Conservation (phyloP, 345 rosid genomes). For the Excoecaria cochinchinensis region DNA sequence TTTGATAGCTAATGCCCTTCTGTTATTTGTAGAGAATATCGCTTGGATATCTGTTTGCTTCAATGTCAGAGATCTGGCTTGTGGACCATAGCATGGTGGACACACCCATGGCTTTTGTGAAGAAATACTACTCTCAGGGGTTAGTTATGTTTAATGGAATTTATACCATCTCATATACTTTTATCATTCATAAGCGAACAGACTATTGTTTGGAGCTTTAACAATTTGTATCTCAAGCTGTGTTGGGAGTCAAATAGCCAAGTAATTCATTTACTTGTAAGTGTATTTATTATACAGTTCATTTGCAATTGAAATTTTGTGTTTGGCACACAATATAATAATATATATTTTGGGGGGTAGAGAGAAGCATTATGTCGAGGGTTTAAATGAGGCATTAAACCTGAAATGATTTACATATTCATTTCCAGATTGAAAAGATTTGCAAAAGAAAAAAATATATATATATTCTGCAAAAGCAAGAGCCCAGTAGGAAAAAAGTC, state of each 20-base stretch:
- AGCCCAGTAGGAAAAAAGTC: no score
- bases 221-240: not conserved
- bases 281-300: no score
- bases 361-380: not conserved
- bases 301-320: not conserved
- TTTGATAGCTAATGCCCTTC: conserved; percentile 7
- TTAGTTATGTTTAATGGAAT: conserved; percentile 28
- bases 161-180: not conserved
- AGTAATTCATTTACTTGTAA: not conserved
- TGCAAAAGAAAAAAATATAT: no score
- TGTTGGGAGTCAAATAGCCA: not conserved
- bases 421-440: not conserved
- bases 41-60: conserved; percentile 58
- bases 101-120: conserved; percentile 38
- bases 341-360: not conserved
- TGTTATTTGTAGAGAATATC: conserved; percentile 52
- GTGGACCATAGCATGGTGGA: conserved; percentile 38
- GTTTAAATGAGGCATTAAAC: not conserved
- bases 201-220: not conserved
- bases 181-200: conserved; percentile 3
- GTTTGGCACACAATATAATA: not conserved
- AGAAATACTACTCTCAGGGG: conserved; percentile 56
- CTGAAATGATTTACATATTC: not conserved
- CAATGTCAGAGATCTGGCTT: conserved; percentile 61
- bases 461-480: no score